A percentile compares a stretch with the other conserved stretches of the same genome.
phyloP scores from a whole-genome alignment of 2,329 filamentous ascomycete species.

The Trichoderma arundinaceum region DNA sequence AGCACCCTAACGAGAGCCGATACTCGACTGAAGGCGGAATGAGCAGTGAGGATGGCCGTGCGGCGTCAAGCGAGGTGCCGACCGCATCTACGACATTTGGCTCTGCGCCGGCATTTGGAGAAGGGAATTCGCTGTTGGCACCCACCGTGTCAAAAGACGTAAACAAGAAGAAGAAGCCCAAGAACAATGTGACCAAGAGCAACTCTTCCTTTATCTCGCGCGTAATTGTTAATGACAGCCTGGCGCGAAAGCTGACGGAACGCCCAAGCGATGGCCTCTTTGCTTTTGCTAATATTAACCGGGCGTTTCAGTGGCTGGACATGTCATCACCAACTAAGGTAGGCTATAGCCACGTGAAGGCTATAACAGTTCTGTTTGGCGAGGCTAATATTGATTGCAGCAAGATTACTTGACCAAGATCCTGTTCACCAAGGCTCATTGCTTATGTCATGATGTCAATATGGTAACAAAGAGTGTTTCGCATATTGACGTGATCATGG shows the following conservation, averaged over 20 bases:
- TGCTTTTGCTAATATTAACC: conserved; percentile 93
- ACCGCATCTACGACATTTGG: conserved; percentile 49
- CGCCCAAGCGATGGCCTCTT: conserved; percentile 79
- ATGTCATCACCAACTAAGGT: conserved; percentile 76
- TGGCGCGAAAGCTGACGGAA: conserved; percentile 80
- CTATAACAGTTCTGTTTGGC: background rate
- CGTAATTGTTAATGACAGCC: conserved; percentile 85
- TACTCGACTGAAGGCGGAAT: conserved; percentile 65
- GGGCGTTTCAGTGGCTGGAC: conserved; percentile 96
- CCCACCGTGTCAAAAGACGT: conserved; percentile 70
- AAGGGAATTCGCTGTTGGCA: conserved; percentile 77
- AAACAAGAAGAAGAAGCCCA: conserved; percentile 87
- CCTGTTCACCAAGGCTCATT: conserved; percentile 94
- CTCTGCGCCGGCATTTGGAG: conserved; percentile 76
- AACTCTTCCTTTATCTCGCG: conserved; percentile 98
- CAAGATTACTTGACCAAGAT: conserved; percentile 94
- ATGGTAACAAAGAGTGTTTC: conserved; percentile 74
- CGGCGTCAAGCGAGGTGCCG: conserved; percentile 59
- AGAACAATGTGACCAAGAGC: conserved; percentile 98
- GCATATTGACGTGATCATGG: conserved; percentile 92
- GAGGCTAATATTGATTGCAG: conserved; percentile 50
- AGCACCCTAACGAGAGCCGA: conserved; percentile 65
- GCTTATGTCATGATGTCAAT: conserved; percentile 93
- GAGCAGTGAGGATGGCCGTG: conserved; percentile 62
- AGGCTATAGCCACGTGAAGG: conserved; percentile 26